phyloP scores from a whole-genome alignment of 1,139 yeast species.

The Candida neerlandica region DNA sequence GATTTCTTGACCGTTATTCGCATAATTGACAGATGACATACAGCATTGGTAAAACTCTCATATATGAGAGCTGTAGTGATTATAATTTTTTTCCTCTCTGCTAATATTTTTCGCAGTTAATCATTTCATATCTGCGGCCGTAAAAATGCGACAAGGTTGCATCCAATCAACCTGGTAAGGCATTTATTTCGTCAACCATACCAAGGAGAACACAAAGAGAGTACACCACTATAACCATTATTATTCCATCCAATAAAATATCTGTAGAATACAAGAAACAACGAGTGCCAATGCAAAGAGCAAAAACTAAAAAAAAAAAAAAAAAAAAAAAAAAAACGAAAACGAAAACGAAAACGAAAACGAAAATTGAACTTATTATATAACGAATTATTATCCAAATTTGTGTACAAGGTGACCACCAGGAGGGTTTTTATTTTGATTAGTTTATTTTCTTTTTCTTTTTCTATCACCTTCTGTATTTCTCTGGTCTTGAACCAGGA shows the following conservation, averaged over 20 bases:
- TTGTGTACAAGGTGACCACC: no score
- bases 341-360: no score
- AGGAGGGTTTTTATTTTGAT: background rate
- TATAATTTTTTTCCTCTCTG: background rate
- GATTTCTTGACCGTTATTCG: background rate
- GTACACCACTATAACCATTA: background rate
- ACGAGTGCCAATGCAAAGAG: background rate
- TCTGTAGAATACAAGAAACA: background rate
- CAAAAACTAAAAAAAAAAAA: background rate
- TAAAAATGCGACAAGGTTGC: slow-evolving; percentile 6
- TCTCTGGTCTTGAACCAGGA: no score
- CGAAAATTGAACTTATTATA: no score
- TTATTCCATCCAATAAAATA: background rate
- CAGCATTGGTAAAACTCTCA: no score
- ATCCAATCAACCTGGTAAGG: background rate
- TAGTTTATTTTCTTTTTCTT: background rate
- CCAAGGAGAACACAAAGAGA: background rate
- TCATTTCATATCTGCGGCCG: background rate
- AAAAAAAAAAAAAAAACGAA: background rate
- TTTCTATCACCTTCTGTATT: background rate
- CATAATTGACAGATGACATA: no score
- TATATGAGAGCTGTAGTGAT: no score
- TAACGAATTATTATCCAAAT: no score
- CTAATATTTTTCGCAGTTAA: background rate
- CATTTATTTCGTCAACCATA: background rate